Percentiles rank a stretch among this genome's conserved stretches.
Evolutionary conservation across 2,329 filamentous ascomycete species (phyloP).

Genomic region (Trichocomaceae sp.): DNA sequence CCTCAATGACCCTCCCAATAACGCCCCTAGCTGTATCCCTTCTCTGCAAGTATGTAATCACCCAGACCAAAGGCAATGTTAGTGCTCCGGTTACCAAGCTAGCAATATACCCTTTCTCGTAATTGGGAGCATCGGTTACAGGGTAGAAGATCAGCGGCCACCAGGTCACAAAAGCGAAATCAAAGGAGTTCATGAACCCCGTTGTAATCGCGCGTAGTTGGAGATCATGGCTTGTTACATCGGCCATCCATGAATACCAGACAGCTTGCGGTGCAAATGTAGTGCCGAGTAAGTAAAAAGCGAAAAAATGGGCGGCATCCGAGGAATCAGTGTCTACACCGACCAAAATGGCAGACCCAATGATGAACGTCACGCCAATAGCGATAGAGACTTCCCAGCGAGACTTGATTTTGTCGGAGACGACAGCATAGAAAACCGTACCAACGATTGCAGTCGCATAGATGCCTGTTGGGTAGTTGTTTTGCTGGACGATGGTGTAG

Average conservation of each 20-base stretch:
- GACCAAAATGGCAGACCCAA: slow-evolving; percentile 36
- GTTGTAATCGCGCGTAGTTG: slow-evolving; percentile 42
- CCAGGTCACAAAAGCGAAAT: slow-evolving; percentile 40
- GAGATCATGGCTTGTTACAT: slow-evolving; percentile 30
- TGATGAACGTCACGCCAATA: slow-evolving; percentile 39
- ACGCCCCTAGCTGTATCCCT: slow-evolving; percentile 20
- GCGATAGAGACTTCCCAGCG: slow-evolving; percentile 41
- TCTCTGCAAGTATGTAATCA: slow-evolving; percentile 35
- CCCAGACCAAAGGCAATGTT: slow-evolving; percentile 31
- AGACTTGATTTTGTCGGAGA: slow-evolving; percentile 39
- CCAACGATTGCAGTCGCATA: slow-evolving; percentile 40
- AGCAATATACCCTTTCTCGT: slow-evolving; percentile 35
- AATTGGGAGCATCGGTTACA: slow-evolving; percentile 37
- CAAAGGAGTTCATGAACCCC: slow-evolving; percentile 41
- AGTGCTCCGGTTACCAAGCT: slow-evolving; percentile 34
- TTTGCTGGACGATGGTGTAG: slow-evolving; percentile 40
- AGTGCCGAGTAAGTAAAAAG: slow-evolving; percentile 41
- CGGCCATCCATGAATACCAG: slow-evolving; percentile 46
- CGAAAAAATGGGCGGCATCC: slow-evolving; percentile 38
- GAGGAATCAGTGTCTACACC: slow-evolving; percentile 21
- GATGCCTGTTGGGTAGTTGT: slow-evolving; percentile 41
- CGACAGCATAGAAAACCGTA: slow-evolving; percentile 36
- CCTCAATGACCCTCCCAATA: slow-evolving; percentile 18
- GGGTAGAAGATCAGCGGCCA: slow-evolving; percentile 39
- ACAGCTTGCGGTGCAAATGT: slow-evolving; percentile 43